Conservation (phyloP, 2,329 filamentous ascomycete species). For the Penicillium psychrosexuale region DNA sequence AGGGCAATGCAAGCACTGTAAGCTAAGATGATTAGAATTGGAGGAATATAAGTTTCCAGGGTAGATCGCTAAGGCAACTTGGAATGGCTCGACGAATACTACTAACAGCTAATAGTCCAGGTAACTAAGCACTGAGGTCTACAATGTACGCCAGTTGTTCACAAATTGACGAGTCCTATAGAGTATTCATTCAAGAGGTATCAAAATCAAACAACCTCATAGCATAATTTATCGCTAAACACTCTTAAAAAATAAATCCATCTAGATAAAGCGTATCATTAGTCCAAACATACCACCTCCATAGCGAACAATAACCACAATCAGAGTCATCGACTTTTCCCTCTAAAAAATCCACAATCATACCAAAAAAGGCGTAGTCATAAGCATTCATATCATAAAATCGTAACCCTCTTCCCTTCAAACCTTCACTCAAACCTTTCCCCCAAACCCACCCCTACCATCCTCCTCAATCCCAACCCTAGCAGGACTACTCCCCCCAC, state of each 20-base stretch:
- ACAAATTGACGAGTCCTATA: not conserved
- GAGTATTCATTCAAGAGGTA: not conserved
- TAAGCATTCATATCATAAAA: conserved; percentile 26
- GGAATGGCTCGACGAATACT: too few species aligned
- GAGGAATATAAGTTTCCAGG: not conserved
- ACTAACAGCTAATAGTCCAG: too few species aligned
- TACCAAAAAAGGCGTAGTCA: conserved; percentile 12
- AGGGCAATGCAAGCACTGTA: not conserved
- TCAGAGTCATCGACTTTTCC: conserved; percentile 3
- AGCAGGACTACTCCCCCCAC: conserved; percentile 55
- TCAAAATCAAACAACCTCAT: not conserved
- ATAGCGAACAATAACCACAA: not conserved
- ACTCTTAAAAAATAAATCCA: conserved; percentile 8
- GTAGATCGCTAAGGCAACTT: not conserved
- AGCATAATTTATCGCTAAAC: conserved; percentile 8
- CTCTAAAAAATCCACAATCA: conserved; percentile 12
- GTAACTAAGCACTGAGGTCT: not conserved
- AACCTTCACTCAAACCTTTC: not conserved
- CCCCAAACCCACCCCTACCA: not conserved
- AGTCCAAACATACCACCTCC: not conserved
- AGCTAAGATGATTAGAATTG: not conserved
- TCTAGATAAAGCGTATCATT: conserved; percentile 7
- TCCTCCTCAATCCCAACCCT: conserved; percentile 24
- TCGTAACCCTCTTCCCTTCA: not conserved
- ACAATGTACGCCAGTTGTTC: not conserved